Evolutionary conservation across 805 yeast species (phyloP).

Genomic region (Candida suzukii): DNA sequence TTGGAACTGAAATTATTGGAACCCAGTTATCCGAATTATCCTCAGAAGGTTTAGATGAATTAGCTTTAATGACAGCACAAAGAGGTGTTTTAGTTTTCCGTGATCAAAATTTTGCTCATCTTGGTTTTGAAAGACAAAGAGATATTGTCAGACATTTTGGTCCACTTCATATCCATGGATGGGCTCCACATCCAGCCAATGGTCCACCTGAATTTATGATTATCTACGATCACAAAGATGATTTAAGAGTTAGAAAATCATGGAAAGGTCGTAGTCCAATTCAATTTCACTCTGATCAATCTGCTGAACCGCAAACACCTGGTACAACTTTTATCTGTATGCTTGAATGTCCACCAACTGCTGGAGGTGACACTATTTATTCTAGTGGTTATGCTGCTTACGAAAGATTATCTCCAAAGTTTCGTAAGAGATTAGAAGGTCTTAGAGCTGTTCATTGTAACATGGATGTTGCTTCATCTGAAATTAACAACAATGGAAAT

Average conservation of each 20-base stretch:
- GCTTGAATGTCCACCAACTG: slow-evolving; percentile 34
- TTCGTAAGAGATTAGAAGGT: slow-evolving; percentile 30
- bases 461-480: slow-evolving; percentile 30
- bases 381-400: slow-evolving; percentile 41
- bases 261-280: slow-evolving; percentile 25
- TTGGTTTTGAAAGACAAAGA: slow-evolving; percentile 35
- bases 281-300: slow-evolving; percentile 46
- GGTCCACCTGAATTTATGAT: slow-evolving; percentile 34
- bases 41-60: slow-evolving; percentile 37
- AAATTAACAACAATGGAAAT: slow-evolving; percentile 17
- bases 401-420: slow-evolving; percentile 40
- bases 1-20: slow-evolving; percentile 35
- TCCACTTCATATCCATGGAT: slow-evolving; percentile 36
- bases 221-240: slow-evolving; percentile 31
- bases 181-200: slow-evolving; percentile 43
- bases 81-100: slow-evolving; percentile 41
- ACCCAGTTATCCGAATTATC: slow-evolving; percentile 35
- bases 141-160: slow-evolving; percentile 39
- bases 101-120: slow-evolving; percentile 32
- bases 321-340: slow-evolving; percentile 43
- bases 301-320: slow-evolving; percentile 65
- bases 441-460: slow-evolving; percentile 35
- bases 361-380: slow-evolving; percentile 38
- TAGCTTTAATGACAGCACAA: slow-evolving; percentile 39
- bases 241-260: slow-evolving; percentile 11